Conservation (phyloP, 2,329 filamentous ascomycete species). For the Verticillium zaregamsianum region DNA sequence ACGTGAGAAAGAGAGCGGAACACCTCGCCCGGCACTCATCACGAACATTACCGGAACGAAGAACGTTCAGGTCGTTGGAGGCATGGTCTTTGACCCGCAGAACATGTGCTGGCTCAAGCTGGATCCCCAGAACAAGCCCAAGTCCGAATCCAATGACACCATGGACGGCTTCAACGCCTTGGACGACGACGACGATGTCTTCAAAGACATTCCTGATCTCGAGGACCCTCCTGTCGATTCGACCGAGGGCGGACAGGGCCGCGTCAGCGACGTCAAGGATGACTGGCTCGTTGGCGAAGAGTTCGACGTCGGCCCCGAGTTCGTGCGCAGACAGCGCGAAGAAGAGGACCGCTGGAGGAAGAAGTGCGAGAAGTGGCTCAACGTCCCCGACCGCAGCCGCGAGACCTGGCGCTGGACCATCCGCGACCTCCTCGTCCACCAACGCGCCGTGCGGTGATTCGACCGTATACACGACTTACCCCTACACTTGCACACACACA, state of each 20-base stretch:
- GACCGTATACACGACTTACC: neutral
- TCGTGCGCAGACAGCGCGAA: conserved; percentile 80
- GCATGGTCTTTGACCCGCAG: conserved; percentile 96
- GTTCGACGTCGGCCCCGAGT: conserved; percentile 95
- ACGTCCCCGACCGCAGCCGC: conserved; percentile 49
- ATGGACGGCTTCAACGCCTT: conserved; percentile 64
- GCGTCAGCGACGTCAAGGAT: conserved; percentile 61
- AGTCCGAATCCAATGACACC: conserved; percentile 48
- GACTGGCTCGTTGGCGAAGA: conserved; percentile 91
- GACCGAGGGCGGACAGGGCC: conserved; percentile 43
- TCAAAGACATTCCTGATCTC: conserved; percentile 90
- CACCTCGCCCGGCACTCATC: conserved; percentile 74
- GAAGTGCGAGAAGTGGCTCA: conserved; percentile 84
- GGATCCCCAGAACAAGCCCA: conserved; percentile 40
- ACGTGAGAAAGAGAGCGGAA: conserved; percentile 54
- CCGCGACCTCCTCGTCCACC: conserved; percentile 51
- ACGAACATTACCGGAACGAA: conserved; percentile 82
- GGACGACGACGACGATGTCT: conserved; percentile 88
- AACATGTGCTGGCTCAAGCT: conserved; percentile 98
- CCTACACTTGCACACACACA: neutral
- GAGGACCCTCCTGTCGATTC: conserved; percentile 60
- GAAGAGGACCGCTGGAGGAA: conserved; percentile 90
- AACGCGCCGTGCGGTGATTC: conserved; percentile 11
- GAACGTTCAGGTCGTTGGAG: conserved; percentile 89
- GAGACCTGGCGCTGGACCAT: conserved; percentile 76